These are phyloP conservation scores for Austroboletus sp. DNA, from an alignment of 1,284 basidiomycete species.

Conservation along the genomic window DNA sequence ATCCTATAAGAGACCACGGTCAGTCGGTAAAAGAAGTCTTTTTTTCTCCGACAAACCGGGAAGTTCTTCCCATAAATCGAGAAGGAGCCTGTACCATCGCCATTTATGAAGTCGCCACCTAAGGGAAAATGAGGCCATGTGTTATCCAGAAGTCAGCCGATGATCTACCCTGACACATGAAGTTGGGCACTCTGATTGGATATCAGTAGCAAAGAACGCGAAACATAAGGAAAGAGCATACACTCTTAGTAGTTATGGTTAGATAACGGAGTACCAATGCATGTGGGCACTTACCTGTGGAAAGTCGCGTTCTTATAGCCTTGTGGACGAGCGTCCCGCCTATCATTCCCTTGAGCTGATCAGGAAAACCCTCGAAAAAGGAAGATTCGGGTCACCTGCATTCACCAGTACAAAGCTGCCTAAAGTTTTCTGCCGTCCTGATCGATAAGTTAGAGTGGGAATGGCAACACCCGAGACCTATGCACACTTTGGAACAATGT, in stretches of 20 bases:
- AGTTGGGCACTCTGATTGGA: constrained; percentile 56
- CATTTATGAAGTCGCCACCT: constrained; percentile 85
- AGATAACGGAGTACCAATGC: neutral
- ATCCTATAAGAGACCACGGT: constrained; percentile 48
- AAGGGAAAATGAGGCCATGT: constrained; percentile 4
- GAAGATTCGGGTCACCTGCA: constrained; percentile 53
- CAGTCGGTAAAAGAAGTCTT: neutral
- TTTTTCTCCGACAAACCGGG: constrained; percentile 44
- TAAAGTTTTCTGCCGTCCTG: constrained; percentile 95
- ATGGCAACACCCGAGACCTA: neutral
- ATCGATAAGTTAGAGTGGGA: constrained; percentile 1
- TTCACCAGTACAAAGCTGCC: constrained; percentile 94
- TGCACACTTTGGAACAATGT: constrained; percentile 80
- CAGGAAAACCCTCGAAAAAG: constrained; percentile 4
- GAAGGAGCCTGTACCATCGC: constrained; percentile 89
- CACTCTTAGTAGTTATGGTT: constrained; percentile 50
- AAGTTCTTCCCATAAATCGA: constrained; percentile 94
- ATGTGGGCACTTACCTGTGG: constrained; percentile 59
- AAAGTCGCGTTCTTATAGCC: constrained; percentile 87
- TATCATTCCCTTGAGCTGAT: constrained; percentile 31
- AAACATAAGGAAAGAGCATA: constrained; percentile 36
- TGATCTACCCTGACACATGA: constrained; percentile 76
- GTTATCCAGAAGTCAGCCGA: neutral
- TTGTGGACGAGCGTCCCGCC: constrained; percentile 79
- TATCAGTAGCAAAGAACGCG: neutral